phyloP scores from a whole-genome alignment of 1,284 basidiomycete species.

The Cryptococcus sp. region DNA sequence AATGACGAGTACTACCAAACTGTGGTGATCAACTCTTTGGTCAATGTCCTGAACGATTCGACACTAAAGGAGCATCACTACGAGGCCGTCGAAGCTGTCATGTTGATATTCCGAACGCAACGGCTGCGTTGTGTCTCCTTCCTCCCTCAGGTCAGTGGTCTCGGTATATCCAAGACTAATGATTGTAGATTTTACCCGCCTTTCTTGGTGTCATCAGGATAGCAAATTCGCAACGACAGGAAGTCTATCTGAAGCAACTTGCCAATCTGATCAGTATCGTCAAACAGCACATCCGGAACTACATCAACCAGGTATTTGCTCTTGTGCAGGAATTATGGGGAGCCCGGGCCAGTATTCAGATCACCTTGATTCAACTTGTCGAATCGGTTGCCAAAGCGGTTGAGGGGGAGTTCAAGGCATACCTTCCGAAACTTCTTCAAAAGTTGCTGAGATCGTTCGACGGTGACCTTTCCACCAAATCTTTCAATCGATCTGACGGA shows the following conservation, averaged over 20 bases:
- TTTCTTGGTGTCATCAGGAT: slow-evolving; percentile 84
- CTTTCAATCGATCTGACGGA: slow-evolving; percentile 7
- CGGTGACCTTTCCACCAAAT: slow-evolving; percentile 57
- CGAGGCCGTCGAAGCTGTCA: slow-evolving; percentile 95
- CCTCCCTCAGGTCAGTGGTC: slow-evolving; percentile 70
- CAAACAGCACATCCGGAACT: slow-evolving; percentile 95
- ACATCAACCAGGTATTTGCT: slow-evolving; percentile 74
- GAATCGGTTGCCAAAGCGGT: slow-evolving; percentile 93
- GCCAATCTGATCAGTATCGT: slow-evolving; percentile 95
- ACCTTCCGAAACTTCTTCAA: slow-evolving; percentile 87
- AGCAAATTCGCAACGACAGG: slow-evolving; percentile 73
- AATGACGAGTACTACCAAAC: slow-evolving; percentile 97
- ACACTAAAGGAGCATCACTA: slow-evolving; percentile 80
- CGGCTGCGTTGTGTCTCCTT: slow-evolving; percentile 95
- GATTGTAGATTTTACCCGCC: slow-evolving; percentile 82
- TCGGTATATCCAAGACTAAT: neutral
- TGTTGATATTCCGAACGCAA: slow-evolving; percentile 99
- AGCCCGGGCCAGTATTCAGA: slow-evolving; percentile 72
- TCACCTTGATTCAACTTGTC: slow-evolving; percentile 88
- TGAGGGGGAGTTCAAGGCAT: slow-evolving; percentile 97
- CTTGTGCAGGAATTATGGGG: slow-evolving; percentile 86
- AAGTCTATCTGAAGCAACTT: slow-evolving; percentile 93
- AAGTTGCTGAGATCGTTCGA: slow-evolving; percentile 86
- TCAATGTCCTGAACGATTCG: slow-evolving; percentile 84
- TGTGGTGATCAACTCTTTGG: slow-evolving; percentile 84